phyloP scores from a whole-genome alignment of 2,329 filamentous ascomycete species.

The Trichophyton rubrum region DNA sequence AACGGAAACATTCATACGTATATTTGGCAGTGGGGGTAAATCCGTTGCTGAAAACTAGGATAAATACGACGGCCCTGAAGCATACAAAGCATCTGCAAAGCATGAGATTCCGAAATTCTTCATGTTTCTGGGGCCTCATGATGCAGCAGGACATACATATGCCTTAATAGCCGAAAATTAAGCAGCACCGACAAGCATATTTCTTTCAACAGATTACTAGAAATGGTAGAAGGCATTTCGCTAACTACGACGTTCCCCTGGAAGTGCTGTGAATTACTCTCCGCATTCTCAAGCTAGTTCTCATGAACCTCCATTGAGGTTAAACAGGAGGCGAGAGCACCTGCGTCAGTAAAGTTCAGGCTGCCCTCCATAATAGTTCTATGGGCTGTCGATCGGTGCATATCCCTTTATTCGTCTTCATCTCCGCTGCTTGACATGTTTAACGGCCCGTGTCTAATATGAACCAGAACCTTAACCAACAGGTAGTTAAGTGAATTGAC shows the following conservation, averaged over 20 bases:
- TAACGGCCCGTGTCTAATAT: neutral
- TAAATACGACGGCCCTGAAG: constrained; percentile 42
- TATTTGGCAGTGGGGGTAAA: constrained; percentile 17
- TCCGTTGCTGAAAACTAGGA: constrained; percentile 18
- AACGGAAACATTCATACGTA: constrained; percentile 14
- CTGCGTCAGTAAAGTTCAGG: constrained; percentile 37
- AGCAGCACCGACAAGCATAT: neutral
- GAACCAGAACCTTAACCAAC: neutral
- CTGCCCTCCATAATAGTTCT: constrained; percentile 36
- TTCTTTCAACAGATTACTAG: neutral
- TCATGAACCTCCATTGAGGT: constrained; percentile 36
- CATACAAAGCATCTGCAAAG: constrained; percentile 46
- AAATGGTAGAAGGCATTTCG: neutral
- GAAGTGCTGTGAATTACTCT: constrained; percentile 43
- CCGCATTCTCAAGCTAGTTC: constrained; percentile 43
- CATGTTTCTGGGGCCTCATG: constrained; percentile 23
- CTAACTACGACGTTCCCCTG: neutral
- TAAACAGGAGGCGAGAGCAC: constrained; percentile 34
- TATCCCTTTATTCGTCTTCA: neutral
- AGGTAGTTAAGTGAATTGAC: constrained; percentile 14
- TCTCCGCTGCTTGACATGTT: neutral
- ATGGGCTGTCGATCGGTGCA: constrained; percentile 21
- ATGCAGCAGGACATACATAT: constrained; percentile 32
- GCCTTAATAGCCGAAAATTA: constrained; percentile 46
- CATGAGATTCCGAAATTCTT: constrained; percentile 38